These are phyloP conservation scores for Monosporascus cannonballus DNA, from an alignment of 2,329 filamentous ascomycete species.

Conservation along the genomic window DNA sequence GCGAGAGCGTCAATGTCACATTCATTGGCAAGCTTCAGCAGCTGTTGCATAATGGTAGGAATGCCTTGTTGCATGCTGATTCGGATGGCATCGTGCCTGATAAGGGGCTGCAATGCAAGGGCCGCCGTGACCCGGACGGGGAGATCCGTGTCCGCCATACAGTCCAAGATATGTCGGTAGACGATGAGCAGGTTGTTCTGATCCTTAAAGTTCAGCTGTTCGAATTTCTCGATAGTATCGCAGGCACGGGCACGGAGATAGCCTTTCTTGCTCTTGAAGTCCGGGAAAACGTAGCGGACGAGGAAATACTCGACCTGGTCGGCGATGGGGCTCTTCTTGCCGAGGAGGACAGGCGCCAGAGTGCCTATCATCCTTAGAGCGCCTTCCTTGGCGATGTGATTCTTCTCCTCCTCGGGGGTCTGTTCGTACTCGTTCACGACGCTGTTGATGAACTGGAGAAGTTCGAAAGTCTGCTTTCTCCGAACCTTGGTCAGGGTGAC, in stretches of 20 bases:
- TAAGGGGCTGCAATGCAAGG: slow-evolving; percentile 88
- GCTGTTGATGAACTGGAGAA: slow-evolving; percentile 90
- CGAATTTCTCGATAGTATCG: slow-evolving; percentile 96
- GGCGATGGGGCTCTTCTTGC: slow-evolving; percentile 97
- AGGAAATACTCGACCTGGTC: slow-evolving; percentile 98
- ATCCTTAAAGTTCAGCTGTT: slow-evolving; percentile 95
- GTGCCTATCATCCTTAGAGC: slow-evolving; percentile 96
- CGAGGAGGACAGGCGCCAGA: slow-evolving; percentile 84
- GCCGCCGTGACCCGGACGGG: slow-evolving; percentile 93
- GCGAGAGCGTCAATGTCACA: slow-evolving; percentile 95
- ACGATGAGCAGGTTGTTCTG: slow-evolving; percentile 92
- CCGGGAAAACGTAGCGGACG: slow-evolving; percentile 95
- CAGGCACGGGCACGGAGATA: slow-evolving; percentile 92
- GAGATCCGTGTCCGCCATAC: slow-evolving; percentile 89
- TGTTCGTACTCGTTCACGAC: slow-evolving; percentile 90
- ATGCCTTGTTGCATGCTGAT: slow-evolving; percentile 97
- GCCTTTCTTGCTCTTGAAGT: slow-evolving; percentile 87
- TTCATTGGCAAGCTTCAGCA: slow-evolving; percentile 94
- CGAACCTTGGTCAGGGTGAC: slow-evolving; percentile 90
- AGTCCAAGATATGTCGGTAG: slow-evolving; percentile 93
- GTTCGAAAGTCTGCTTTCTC: slow-evolving; percentile 91
- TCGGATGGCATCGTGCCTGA: slow-evolving; percentile 89
- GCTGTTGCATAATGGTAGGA: slow-evolving; percentile 97
- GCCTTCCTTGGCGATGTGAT: slow-evolving; percentile 92
- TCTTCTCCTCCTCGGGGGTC: slow-evolving; percentile 81